Conservation (phyloP, 306 rosid species). For the Purshia tridentata region DNA sequence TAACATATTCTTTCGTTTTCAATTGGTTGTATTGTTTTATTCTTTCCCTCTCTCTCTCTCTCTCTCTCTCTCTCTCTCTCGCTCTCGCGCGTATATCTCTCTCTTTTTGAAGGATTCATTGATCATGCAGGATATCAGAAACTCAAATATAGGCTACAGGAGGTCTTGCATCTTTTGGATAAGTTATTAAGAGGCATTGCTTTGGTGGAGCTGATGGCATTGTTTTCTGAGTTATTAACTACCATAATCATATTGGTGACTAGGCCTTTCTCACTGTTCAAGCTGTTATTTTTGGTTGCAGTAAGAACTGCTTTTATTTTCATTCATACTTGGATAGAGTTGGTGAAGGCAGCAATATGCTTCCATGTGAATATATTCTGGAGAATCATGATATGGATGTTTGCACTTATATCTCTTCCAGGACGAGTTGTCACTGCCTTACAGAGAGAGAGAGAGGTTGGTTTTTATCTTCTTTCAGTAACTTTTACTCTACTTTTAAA, state of each 20-base stretch:
- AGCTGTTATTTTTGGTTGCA: conserved; percentile 46
- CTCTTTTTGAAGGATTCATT: conserved; percentile 26
- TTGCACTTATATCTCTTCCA: conserved; percentile 62
- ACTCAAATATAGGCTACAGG: not conserved
- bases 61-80: not conserved
- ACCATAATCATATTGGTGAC: conserved; percentile 38
- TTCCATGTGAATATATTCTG: conserved; percentile 46
- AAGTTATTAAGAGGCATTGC: conserved; percentile 29
- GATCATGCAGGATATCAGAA: conserved; percentile 35
- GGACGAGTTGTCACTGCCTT: conserved; percentile 51
- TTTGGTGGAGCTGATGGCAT: conserved; percentile 40
- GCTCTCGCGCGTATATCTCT: not conserved
- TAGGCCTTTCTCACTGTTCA: conserved; percentile 46
- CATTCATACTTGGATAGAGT: conserved; percentile 52
- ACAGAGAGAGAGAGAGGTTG: conserved; percentile 67
- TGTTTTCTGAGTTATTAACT: conserved; percentile 43
- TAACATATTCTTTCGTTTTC: not conserved
- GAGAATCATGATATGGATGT: conserved; percentile 43
- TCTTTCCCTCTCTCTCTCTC: not conserved
- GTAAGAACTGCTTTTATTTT: conserved; percentile 41
- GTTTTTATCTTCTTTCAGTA: conserved; percentile 17
- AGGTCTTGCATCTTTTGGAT: conserved; percentile 26
- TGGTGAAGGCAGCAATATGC: conserved; percentile 43
- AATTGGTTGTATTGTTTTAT: not conserved
- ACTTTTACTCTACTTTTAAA: not conserved